Base-by-base conservation (phyloP, 225 moss, liverwort and hornwort genomes). In the Lunularia cruciata region DNA sequence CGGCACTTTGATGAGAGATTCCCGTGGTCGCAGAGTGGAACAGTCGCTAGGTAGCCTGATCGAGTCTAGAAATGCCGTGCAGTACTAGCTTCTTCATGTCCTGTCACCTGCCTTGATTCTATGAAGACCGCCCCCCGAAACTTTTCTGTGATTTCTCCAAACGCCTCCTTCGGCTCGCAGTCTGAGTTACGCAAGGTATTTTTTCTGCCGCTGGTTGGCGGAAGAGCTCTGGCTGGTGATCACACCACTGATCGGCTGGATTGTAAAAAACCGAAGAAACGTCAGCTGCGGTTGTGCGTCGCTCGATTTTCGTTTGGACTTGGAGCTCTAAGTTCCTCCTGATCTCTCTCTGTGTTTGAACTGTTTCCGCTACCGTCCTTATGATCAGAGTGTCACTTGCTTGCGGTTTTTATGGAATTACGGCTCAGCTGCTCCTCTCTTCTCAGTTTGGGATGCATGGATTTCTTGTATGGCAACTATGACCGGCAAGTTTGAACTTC, bases 1-100 rank as follows among this genome's bases (percentile, higher is more conserved):
- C 67, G 67, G 67, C 67, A 48, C 53, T 19, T 0, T 52, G 34
- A 33, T 2, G 67, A 67, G 67, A 67, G 67, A 67, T 67, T 67
- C 26, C 52, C 67, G 67, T 67, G 67, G 67, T 34, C 35, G 36
- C 67, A 67, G 53, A 53, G n/a, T 32, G 67, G 67, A 67, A 67
- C 53, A 67, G 67, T 52, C 67, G 52, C 67, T 20, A 35, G 67
- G 51, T 67, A 52, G 52, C 67, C 32, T 15, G 35, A 35, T 33
- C 62, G 9, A 6, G 43, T 43, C 43, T 16, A 8, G 1, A 8
- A 9, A 31, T 28, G 63, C 63, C 63, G 30, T 45, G 42, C 15
- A 7, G 43, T 63, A 42, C 26, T 60, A 20, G 20, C 26, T 43
- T 18, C 10, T 27, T 25, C 63, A 5, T 42, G 12, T 31, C 10